Evolutionary conservation across 1,139 yeast species (phyloP), one percentile per base, ranked within the genome.

Genomic region (Candida albicans): DNA sequence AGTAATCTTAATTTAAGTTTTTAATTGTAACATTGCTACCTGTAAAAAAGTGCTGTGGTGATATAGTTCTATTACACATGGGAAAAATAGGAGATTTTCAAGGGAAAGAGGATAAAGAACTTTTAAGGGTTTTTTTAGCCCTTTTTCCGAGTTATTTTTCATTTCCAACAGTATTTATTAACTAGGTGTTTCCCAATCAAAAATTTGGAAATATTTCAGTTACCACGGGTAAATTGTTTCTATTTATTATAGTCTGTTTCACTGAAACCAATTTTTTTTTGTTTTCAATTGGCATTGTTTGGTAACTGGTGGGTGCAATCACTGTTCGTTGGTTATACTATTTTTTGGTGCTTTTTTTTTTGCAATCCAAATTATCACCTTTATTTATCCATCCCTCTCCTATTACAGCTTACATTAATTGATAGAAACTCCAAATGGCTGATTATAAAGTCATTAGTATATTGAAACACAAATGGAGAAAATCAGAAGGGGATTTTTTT

Each of bases 381-480:
- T 7, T 27, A n/a, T 27, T 27, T 12, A 29, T 29, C 2, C 32
- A 29, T 29, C 7, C 32, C 14, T 10, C 12, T 8, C 28, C n/a
- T n/a, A n/a, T n/a, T n/a, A n/a, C 22, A 18, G 5, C 22, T 18
- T 18, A 18, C 5, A 4, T 18, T 18, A 7, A 1, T 30, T 2
- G 8, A n/a, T n/a, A 18, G 4, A 33, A 18, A 26, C 33, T 9
- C 10, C 15, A 13, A n/a, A 36, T 32, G 25, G 8, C 11, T n/a
- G 29, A 37, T 37, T 25, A 22, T 26, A 37, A 37, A 25, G 32
- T 31, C 10, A 27, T 13, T 11, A 40, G 9, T 35, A 36, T 40
- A 10, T 34, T 31, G 12, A 22, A 18, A 10, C 39, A 40, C 25
- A 27, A 39, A 33, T 39, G 38, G 38, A 39, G 28, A 6, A n/a